Evolutionary conservation across 306 rosid genomes (phyloP), one percentile per base, ranked within the genome.

Genomic region (Prosopis cineraria): DNA sequence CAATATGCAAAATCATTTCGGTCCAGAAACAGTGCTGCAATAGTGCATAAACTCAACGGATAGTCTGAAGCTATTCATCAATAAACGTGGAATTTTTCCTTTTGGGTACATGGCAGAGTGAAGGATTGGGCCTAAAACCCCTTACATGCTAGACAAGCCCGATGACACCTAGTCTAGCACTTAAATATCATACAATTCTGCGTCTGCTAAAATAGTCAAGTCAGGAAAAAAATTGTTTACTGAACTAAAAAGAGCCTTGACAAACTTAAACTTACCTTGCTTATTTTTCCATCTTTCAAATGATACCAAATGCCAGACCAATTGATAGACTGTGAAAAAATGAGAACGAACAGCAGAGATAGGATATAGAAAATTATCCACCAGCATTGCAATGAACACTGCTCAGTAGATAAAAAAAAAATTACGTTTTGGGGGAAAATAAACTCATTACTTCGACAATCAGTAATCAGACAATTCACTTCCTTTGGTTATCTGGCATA

Each of bases 231-330:
- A 56, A 3, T 3, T 58, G 76, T 41, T 36, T 58, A 29, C 59
- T 66, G 29, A 48, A 77, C 70, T 47, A 65, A 30, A 70, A 71
- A 79, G 74, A 77, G 50, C n/a, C 68, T 41, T 48, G 20, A 73
- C 64, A 47, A 76, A 74, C 77, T 70, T 87, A 47, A 76, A 74
- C 77, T 70, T 87, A 96, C 99, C 94, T 90, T 89, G 77, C 24
- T 68, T 77, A 96, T 85, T 89, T 91, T 96, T 59, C 99, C 99
- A 72, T 90, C 89, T 87, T 88, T 91, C 79, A 96, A 84, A 85
- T 96, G 80, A 76, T 96, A 96, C 41, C 86, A 80, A 56, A 91
- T 96, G 47, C 99, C 99, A 20, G 99, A 96, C 99, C 99, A 96
- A 67, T 91, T 96, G 84, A 96, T 96, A 29, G 91, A 90, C 68